A percentile compares a stretch with the other conserved stretches of the same genome.
Conservation (phyloP, 2,329 filamentous ascomycete species). For the Neospermospora avenae region DNA sequence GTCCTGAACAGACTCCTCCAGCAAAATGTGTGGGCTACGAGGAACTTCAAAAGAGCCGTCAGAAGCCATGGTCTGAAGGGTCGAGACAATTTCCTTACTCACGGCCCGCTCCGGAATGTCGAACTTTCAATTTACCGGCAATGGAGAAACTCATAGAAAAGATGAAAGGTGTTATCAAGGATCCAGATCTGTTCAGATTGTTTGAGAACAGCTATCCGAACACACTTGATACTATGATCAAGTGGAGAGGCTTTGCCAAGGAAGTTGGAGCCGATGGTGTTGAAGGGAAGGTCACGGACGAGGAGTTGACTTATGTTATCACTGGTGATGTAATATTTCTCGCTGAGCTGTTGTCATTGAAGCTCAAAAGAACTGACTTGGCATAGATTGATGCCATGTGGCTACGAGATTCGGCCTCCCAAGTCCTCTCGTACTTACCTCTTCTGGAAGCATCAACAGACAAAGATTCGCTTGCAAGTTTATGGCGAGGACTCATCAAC, state of each 20-base stretch:
- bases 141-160: slow-evolving; percentile 74
- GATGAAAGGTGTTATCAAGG: slow-evolving; percentile 65
- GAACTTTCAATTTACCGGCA: slow-evolving; percentile 72
- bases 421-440: slow-evolving; percentile 66
- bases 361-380: slow-evolving; percentile 1
- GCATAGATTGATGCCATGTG: slow-evolving; percentile 71
- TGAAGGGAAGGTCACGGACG: slow-evolving; percentile 40
- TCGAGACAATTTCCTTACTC: slow-evolving; percentile 75
- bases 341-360: background rate
- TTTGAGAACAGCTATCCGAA: slow-evolving; percentile 74
- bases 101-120: slow-evolving; percentile 70
- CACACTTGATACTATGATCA: slow-evolving; percentile 69
- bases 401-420: slow-evolving; percentile 80
- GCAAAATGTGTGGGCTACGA: slow-evolving; percentile 25
- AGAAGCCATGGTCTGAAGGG: slow-evolving; percentile 44
- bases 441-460: slow-evolving; percentile 54
- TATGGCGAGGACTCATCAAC: slow-evolving; percentile 70
- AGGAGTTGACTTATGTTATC: slow-evolving; percentile 61
- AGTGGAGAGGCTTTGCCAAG: slow-evolving; percentile 60
- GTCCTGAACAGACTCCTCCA: slow-evolving; percentile 1
- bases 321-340: slow-evolving; percentile 44
- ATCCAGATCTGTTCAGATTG: slow-evolving; percentile 69
- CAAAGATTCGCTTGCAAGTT: slow-evolving; percentile 57
- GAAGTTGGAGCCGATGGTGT: slow-evolving; percentile 38
- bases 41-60: slow-evolving; percentile 21